Percentiles rank a stretch among this genome's conserved stretches.
phyloP scores from a whole-genome alignment of 805 yeast species.

The Isabelozyma pseudorhagii region DNA sequence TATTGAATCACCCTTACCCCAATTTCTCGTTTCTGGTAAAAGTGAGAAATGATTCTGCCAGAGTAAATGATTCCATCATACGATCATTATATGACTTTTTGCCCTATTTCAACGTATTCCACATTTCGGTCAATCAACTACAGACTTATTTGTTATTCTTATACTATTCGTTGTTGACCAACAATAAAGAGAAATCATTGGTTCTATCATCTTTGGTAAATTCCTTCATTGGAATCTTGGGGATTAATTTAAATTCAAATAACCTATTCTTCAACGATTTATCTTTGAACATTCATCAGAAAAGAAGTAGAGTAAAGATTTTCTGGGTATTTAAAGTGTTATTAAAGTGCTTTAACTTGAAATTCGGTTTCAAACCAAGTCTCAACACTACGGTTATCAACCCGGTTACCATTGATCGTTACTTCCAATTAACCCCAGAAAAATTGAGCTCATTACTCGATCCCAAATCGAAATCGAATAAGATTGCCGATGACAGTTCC shows the following conservation, averaged over 20 bases:
- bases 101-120: conserved; percentile 47
- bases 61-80: conserved; percentile 26
- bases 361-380: conserved; percentile 45
- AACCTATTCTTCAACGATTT: conserved; percentile 46
- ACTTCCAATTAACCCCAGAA: conserved; percentile 43
- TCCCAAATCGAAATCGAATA: not conserved
- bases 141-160: conserved; percentile 50
- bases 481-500: conserved; percentile 9
- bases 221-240: conserved; percentile 41
- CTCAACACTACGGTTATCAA: conserved; percentile 45
- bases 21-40: conserved; percentile 15
- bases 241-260: conserved; percentile 39
- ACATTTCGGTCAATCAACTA: conserved; percentile 44
- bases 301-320: conserved; percentile 37
- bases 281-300: conserved; percentile 34
- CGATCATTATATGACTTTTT: conserved; percentile 43
- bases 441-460: conserved; percentile 35
- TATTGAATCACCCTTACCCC: conserved; percentile 37
- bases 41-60: conserved; percentile 23
- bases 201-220: conserved; percentile 37
- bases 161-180: conserved; percentile 44
- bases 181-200: conserved; percentile 39
- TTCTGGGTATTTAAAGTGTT: conserved; percentile 48
- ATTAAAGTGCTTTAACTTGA: conserved; percentile 38
- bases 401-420: conserved; percentile 44